Base-by-base conservation (phyloP, 1,139 yeast species). In the Debaryomyces coudertii region DNA sequence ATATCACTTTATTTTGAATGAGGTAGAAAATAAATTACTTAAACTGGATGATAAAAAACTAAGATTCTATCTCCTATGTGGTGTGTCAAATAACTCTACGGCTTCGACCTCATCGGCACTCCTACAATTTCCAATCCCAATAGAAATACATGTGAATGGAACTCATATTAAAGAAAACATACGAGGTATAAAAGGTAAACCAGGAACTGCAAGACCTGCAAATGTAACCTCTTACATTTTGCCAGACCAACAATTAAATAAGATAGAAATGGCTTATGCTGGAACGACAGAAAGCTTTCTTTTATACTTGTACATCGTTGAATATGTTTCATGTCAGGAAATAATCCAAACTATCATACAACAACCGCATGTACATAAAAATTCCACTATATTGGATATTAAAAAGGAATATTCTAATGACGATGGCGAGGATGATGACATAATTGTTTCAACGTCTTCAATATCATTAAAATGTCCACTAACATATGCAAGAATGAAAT, bases 161-260 rank as follows among this genome's bases (percentile, higher is more conserved):
- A 49, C 52, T 1, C 66, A 65, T 34, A 56, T 83, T 6, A 73
- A 73, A 31, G 82, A 76, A 49, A 78, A 74, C 52, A 77, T 79
- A 22, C 73, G 77, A 53, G 90, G 90, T 1, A 67, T 85, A 33
- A 85, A 84, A 58, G 79, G 80, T 40, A 79, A 73, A 47, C 71
- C 74, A 0, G 89, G 89, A 0, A 80, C 90, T 0, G 82, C 85
- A 1, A 75, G 77, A 47, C 92, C 93, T 0, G 86, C 86, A 1
- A 83, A 87, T 60, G 56, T 85, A 36, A 82, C 88, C 0, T 65
- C 69, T 1, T 62, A 65, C 45, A 35, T 80, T n/a, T 63, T 65
- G 11, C 49, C 49, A 0, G 43, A 64, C 1, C 65, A 70, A 0
- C 51, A 51, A 4, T 40, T 52, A 2, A 84, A 83, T 55, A 54